Evolutionary conservation across 257 asterid genomes (phyloP).

Genomic region (Solanum pinnatisectum): DNA sequence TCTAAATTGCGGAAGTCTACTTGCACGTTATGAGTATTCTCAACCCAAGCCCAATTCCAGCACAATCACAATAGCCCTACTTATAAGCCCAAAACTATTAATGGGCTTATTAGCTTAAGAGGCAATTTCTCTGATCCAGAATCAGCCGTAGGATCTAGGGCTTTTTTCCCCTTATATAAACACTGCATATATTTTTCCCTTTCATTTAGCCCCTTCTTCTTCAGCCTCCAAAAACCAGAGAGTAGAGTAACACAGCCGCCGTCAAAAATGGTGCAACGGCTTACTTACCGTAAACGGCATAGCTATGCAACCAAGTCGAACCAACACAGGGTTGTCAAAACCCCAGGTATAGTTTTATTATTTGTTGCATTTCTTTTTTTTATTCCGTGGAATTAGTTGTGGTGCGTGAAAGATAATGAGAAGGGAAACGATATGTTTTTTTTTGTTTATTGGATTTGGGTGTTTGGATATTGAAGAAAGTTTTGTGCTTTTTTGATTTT

Average conservation of each 20-base stretch:
- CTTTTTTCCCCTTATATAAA: not conserved
- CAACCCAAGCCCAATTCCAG: not conserved
- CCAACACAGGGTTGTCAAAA: constrained; percentile 72
- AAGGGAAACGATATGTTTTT: not conserved
- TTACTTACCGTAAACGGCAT: constrained; percentile 60
- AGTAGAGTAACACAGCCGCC: not conserved
- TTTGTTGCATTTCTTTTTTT: not conserved
- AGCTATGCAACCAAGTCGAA: constrained; percentile 90
- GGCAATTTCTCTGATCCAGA: not conserved
- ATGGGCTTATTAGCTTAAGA: not conserved
- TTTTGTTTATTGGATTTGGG: not conserved
- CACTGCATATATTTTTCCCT: not conserved
- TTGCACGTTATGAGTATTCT: not conserved
- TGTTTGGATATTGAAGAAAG: not conserved
- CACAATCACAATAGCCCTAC: not conserved
- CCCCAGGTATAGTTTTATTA: constrained; percentile 43
- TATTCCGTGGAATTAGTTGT: not conserved
- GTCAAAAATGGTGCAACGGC: constrained; percentile 65
- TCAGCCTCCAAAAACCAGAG: constrained; percentile 5
- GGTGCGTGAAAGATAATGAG: not conserved
- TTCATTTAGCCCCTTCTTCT: not conserved
- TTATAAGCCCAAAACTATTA: not conserved
- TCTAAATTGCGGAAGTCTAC: not conserved
- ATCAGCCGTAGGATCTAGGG: constrained; percentile 32
- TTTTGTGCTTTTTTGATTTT: not conserved